A percentile compares a stretch with the other conserved stretches of the same genome.
These are phyloP conservation scores for Mitragyna speciosa DNA, from an alignment of 257 asterid genomes.

Conservation along the genomic window DNA sequence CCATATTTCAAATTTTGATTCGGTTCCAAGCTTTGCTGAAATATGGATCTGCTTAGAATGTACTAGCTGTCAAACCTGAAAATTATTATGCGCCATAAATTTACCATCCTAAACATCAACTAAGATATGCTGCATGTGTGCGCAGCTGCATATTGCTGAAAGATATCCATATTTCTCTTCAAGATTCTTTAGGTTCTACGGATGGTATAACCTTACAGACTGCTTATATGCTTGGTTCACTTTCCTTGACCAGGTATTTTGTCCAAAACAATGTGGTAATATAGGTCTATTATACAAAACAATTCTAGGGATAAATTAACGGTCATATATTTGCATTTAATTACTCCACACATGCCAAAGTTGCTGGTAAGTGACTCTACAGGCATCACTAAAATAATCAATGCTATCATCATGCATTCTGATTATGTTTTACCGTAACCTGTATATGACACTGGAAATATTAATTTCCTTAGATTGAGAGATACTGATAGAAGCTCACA, in stretches of 20 bases:
- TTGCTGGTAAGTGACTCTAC: not conserved
- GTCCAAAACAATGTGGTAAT: not conserved
- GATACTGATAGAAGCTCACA: not conserved
- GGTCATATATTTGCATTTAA: not conserved
- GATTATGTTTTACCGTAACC: not conserved
- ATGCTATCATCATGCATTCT: not conserved
- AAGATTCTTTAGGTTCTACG: not conserved
- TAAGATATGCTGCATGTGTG: not conserved
- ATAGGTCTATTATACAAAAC: not conserved
- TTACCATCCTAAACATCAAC: not conserved
- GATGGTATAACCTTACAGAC: not conserved
- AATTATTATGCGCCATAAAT: not conserved
- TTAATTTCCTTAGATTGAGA: not conserved
- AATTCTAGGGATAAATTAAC: not conserved
- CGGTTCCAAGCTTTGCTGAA: not conserved
- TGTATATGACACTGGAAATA: not conserved
- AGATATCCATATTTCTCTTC: not conserved
- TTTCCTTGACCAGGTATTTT: not conserved
- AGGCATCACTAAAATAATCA: not conserved
- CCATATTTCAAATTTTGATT: not conserved
- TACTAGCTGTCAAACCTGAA: too few relatives aligned
- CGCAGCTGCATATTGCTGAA: not conserved
- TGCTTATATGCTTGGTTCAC: not conserved
- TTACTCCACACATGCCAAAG: not conserved
- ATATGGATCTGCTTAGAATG: not conserved